Conservation (phyloP, 768 basidiomycete genomes). For the Crepidotus variabilis region DNA sequence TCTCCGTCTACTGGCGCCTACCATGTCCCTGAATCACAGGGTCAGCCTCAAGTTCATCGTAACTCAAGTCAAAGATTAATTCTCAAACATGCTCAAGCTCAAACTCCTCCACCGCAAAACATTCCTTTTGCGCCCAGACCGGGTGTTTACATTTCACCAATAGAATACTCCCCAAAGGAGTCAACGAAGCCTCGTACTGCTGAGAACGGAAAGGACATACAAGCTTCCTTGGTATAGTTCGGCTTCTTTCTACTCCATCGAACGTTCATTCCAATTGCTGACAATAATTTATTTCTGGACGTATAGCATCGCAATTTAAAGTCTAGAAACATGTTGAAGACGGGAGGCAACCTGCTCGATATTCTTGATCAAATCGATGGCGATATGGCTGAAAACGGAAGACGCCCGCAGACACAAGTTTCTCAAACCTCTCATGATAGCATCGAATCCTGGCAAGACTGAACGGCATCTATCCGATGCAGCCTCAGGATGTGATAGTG, state of each 20-base stretch:
- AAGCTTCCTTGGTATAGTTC: neutral
- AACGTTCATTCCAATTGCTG: neutral
- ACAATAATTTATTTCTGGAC: neutral
- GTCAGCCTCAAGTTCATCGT: neutral
- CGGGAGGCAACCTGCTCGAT: neutral
- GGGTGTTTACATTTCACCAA: conserved; percentile 1
- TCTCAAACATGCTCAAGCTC: neutral
- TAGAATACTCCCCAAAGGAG: neutral
- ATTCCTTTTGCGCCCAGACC: conserved; percentile 1
- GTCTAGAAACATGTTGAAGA: neutral
- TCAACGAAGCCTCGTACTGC: neutral
- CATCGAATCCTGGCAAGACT: neutral
- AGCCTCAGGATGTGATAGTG: neutral
- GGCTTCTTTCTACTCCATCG: neutral
- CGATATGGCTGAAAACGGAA: neutral
- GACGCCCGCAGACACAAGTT: neutral
- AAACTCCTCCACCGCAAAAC: conserved; percentile 5
- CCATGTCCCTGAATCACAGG: conserved; percentile 5
- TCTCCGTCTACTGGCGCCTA: neutral
- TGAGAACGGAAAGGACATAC: conserved; percentile 3
- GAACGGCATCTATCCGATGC: neutral
- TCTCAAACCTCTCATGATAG: neutral
- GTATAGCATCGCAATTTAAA: neutral
- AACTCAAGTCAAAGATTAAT: neutral
- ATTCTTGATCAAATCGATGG: neutral